A percentile compares a stretch with the other conserved stretches of the same genome.
Evolutionary conservation across 192 early-diverging fungal species (phyloP).

Genomic region (Coemansia sp.): DNA sequence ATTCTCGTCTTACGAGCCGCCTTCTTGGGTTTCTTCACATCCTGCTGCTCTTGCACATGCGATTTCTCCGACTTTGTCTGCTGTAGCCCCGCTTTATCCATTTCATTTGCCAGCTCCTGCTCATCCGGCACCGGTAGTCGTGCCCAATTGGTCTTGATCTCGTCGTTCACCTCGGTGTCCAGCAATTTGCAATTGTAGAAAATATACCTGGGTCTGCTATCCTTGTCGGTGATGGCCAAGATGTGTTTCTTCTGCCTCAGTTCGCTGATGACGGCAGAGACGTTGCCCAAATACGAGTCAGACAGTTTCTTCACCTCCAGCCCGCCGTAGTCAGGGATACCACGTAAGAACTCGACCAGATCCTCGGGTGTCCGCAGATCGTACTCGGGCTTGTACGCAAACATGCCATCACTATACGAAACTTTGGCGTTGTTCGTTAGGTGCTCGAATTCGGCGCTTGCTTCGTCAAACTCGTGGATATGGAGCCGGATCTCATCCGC

Average conservation of each 20-base stretch:
- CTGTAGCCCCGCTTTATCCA: slow-evolving; percentile 66
- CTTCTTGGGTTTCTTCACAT: slow-evolving; percentile 63
- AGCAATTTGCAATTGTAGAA: slow-evolving; percentile 62
- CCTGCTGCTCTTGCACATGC: slow-evolving; percentile 42
- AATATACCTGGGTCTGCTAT: slow-evolving; percentile 61
- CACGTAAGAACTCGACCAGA: slow-evolving; percentile 61
- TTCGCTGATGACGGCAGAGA: slow-evolving; percentile 29
- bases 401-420: slow-evolving; percentile 61
- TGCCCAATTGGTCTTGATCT: slow-evolving; percentile 75
- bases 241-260: slow-evolving; percentile 56
- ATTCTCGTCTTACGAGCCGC: slow-evolving; percentile 70
- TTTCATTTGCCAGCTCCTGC: slow-evolving; percentile 66
- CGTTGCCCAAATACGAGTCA: slow-evolving; percentile 66
- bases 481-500: slow-evolving; percentile 59
- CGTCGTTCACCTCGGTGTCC: slow-evolving; percentile 36
- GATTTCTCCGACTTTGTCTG: slow-evolving; percentile 72
- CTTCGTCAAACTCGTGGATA: slow-evolving; percentile 58
- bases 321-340: slow-evolving; percentile 59
- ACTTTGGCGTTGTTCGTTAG: slow-evolving; percentile 68
- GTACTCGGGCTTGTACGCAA: slow-evolving; percentile 76
- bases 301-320: slow-evolving; percentile 74
- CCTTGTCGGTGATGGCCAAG: slow-evolving; percentile 66
- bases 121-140: slow-evolving; percentile 69
- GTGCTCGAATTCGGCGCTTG: slow-evolving; percentile 58
- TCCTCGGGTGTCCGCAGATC: slow-evolving; percentile 72